A percentile compares a stretch with the other conserved stretches of the same genome.
Evolutionary conservation across 495 filamentous ascomycete genomes (phyloP).

Genomic region (Clohesyomyces aquaticus): DNA sequence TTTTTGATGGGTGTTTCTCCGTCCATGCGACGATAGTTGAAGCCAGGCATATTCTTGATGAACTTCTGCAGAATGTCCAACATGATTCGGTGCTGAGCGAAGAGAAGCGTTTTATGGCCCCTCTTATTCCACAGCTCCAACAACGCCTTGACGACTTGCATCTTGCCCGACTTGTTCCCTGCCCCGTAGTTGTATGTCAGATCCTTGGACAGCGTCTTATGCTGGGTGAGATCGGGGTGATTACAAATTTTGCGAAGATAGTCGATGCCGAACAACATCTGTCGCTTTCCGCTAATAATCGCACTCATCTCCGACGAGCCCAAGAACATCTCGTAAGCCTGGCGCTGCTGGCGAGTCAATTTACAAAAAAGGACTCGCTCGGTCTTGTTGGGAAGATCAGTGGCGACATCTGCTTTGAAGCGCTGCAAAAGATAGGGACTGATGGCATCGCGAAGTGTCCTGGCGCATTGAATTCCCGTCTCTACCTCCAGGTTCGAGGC

Average conservation of each 20-base stretch:
- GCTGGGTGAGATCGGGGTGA: constrained; percentile 84
- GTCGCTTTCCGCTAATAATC: constrained; percentile 72
- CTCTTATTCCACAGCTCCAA: constrained; percentile 82
- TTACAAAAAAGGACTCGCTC: constrained; percentile 96
- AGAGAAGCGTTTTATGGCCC: constrained; percentile 89
- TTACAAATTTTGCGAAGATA: constrained; percentile 96
- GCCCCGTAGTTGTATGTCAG: constrained; percentile 72
- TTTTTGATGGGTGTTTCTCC: constrained; percentile 81
- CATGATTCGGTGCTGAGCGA: constrained; percentile 90
- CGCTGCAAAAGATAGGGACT: constrained; percentile 91
- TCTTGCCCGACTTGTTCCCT: constrained; percentile 80
- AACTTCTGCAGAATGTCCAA: constrained; percentile 88
- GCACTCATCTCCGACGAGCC: constrained; percentile 77
- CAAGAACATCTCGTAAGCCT: constrained; percentile 80
- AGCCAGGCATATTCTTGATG: constrained; percentile 63
- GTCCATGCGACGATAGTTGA: constrained; percentile 89
- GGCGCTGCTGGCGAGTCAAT: constrained; percentile 73
- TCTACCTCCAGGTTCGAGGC: constrained; percentile 90
- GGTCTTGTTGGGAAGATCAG: constrained; percentile 90
- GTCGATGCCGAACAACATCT: constrained; percentile 85
- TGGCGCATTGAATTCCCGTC: constrained; percentile 86
- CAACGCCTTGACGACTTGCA: constrained; percentile 86
- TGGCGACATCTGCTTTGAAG: constrained; percentile 89
- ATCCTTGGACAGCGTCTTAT: constrained; percentile 61
- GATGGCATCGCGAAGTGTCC: constrained; percentile 87